Percentiles rank a stretch among this genome's conserved stretches.
These are phyloP conservation scores for Sclerotinia nivalis DNA, from an alignment of 2,329 filamentous ascomycete genomes.

Conservation along the genomic window DNA sequence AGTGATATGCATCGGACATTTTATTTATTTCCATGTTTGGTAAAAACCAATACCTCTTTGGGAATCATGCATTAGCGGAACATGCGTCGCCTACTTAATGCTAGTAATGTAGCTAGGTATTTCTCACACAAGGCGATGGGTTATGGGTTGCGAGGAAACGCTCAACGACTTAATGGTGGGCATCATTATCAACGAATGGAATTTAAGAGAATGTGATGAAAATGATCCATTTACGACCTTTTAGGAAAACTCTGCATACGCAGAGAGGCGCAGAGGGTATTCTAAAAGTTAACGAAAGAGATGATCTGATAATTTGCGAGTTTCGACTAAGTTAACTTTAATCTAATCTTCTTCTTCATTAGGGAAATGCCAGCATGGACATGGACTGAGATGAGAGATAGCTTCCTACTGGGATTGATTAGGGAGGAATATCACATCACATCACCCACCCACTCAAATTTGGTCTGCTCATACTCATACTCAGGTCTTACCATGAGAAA, in stretches of 20 bases:
- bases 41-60: background rate
- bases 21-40: constrained; percentile 10
- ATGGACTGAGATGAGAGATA: background rate
- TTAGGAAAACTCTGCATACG: background rate
- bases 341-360: background rate
- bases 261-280: background rate
- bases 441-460: background rate
- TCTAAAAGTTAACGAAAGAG: background rate
- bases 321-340: constrained; percentile 8
- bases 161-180: background rate
- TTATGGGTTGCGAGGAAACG: background rate
- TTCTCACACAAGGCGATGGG: background rate
- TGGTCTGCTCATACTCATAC: background rate
- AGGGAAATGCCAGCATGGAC: no score
- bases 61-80: constrained; percentile 11
- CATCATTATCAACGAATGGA: background rate
- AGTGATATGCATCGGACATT: constrained; percentile 23
- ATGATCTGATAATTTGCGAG: constrained; percentile 1
- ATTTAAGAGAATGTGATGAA: background rate
- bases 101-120: background rate
- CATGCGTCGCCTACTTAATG: background rate
- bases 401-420: background rate
- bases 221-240: background rate
- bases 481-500: background rate
- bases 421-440: constrained; percentile 1